Evolutionary conservation across 805 yeast species (phyloP), one percentile per base, ranked within the genome.

Genomic region (Myxozyma sirexii): DNA sequence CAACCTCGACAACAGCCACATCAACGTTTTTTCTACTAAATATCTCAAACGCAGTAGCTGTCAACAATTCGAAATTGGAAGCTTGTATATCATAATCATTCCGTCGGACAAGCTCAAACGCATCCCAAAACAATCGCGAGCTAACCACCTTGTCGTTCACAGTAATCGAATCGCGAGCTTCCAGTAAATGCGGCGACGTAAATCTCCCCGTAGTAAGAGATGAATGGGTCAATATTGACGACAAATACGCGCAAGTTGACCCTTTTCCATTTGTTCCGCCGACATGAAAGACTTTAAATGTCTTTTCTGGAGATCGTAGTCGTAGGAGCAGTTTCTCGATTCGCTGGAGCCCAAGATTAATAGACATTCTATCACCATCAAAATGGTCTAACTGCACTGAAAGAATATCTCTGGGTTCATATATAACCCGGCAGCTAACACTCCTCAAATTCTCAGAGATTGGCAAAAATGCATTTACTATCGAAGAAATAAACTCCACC

Each of bases 191-290:
- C 0, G 99, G 99, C 2, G 96, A 87, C 0, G 96, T 91, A 76
- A 91, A 93, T 62, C 86, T 82, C 0, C 98, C 98, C 54, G 84
- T 83, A 27, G 73, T 70, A 42, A 82, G 73, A 15, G 70, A 76
- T 23, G 82, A 77, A 13, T 72, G 71, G 21, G 82, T 78, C 26
- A 92, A 72, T 1, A 86, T 77, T 17, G 90, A 83, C 2, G 90
- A 79, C 7, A 94, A 59, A 70, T 91, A 92, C 0, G 97, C 85
- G 59, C 96, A 84, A 0, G 92, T 88, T 0, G 97, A 91, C 0
- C 99, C 99, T 70, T 93, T 93, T 0, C 99, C 99, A 70, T 93
- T 93, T 7, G 99, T 93, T 0, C 99, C 99, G 0, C 97, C 97
- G 3, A 94, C 81, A 70, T 94, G 99, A n/a, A 94, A 76, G 0